Evolutionary conservation across 768 basidiomycete genomes (phyloP), one percentile per base, ranked within the genome.

Genomic region (Mycena metata): DNA sequence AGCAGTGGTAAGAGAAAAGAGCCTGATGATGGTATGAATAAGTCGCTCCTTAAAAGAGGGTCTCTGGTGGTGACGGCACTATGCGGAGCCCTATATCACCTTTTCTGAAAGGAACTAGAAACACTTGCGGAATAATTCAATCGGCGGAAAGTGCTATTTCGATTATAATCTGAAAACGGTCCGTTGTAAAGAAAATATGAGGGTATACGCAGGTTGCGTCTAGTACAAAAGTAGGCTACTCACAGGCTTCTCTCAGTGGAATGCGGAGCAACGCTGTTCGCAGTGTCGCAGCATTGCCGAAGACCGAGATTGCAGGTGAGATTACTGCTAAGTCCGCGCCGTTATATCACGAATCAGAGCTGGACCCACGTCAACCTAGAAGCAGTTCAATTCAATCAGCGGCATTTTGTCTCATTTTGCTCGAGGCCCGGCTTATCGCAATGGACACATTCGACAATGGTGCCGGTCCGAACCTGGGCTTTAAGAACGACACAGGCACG

Each of bases 401-500:
- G 10, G 69, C 30, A 17, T 46, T 56, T 51, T 67, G 46, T 47
- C n/a, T n/a, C n/a, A n/a, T n/a, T n/a, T n/a, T n/a, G n/a, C n/a
- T n/a, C 35, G 60, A 19, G 30, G 47, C 24, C 10, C 39, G 39
- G 88, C 95, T 68, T 74, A 96, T 97, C 97, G 79, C 97, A 98
- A 77, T 98, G 96, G 52, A 95, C 93, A 80, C 97, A 99, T 79
- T 99, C 96, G 2, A 99, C 96, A 36, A 98, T 84, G 5, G 94
- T 96, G 8, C 96, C 97, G 57, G 88, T 83, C 62, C 95, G 92
- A 26, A 99, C 87, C 75, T 96, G 92, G 6, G 94, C 91, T 78
- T 98, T 99, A 5, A 98, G 98, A 56, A 99, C 96, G 69, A 79
- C 98, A 99, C 51, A 99, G 93, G 79, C 98, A 99, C 36, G 98